Percentiles rank a stretch among this genome's conserved stretches.
phyloP scores from a whole-genome alignment of 176 grass and related monocot species.

The Rhynchospora breviuscula region DNA sequence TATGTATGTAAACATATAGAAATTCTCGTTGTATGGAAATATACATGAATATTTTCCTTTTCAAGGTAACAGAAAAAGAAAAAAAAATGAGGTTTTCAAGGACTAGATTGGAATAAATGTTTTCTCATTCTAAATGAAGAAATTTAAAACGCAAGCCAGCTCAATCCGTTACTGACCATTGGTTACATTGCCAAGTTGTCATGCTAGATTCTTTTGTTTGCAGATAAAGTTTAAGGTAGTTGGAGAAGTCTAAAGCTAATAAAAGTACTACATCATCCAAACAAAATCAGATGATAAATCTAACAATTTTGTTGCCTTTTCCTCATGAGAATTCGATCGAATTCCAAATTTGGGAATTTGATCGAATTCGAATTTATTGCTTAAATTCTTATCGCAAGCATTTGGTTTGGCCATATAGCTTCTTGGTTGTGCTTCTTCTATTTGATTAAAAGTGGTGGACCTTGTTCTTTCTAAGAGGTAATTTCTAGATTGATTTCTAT shows the following conservation, averaged over 20 bases:
- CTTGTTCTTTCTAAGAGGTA: conserved; percentile 3
- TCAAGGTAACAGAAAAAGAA: not conserved
- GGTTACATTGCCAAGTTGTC: not conserved
- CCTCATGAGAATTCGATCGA: not conserved
- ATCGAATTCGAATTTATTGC: not conserved
- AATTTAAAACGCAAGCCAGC: not conserved
- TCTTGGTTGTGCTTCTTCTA: not conserved
- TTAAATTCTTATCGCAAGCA: not conserved
- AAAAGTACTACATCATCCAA: not conserved
- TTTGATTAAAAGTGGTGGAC: not conserved
- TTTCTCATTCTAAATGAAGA: not conserved
- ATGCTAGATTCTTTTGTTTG: not conserved
- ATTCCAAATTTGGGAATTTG: conserved; percentile 16
- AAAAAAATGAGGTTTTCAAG: not conserved
- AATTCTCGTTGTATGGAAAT: not conserved
- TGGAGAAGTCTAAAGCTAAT: conserved; percentile 12
- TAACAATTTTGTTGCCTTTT: not conserved
- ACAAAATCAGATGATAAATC: not conserved
- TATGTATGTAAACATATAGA: not conserved
- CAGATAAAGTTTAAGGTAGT: conserved; percentile 11
- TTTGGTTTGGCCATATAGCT: not conserved
- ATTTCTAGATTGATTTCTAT: not conserved
- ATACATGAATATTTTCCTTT: not conserved
- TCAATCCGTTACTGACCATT: not conserved
- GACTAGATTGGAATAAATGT: not conserved